Evolutionary conservation across 106 monocot genomes (phyloP).

Genomic region (Amphibolis antarctica): DNA sequence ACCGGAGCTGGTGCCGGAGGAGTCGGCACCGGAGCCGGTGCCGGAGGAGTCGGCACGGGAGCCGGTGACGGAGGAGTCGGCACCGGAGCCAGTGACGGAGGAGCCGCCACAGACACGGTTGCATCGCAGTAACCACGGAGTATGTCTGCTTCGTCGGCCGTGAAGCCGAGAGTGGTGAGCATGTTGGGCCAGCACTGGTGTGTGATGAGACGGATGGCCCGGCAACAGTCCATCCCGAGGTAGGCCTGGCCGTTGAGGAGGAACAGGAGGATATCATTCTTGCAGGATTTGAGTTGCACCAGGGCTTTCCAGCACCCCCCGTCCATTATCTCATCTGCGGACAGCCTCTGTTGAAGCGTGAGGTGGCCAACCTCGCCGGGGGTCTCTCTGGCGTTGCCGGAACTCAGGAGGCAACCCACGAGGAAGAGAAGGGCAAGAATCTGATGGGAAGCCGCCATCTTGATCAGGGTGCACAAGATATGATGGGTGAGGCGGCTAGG

Average conservation of each 20-base stretch:
- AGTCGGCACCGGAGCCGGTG: too few species aligned
- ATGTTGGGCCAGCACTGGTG: slow-evolving; percentile 57
- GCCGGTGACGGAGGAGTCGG: not conserved
- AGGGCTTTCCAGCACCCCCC: slow-evolving; percentile 43
- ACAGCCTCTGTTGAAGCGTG: not conserved
- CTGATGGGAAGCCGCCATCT: not conserved
- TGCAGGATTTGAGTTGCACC: slow-evolving; percentile 48
- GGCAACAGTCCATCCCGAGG: slow-evolving; percentile 55
- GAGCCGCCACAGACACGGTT: not conserved
- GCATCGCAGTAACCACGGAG: slow-evolving; percentile 52
- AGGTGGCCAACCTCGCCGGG: not conserved
- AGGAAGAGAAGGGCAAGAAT: not conserved
- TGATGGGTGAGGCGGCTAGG: too few species aligned
- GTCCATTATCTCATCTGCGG: slow-evolving; percentile 19
- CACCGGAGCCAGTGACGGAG: too few species aligned
- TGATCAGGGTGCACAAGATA: too few species aligned
- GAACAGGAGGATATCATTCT: slow-evolving; percentile 53
- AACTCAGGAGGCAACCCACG: not conserved
- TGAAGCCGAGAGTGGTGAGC: slow-evolving; percentile 60
- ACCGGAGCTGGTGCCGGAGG: too few species aligned
- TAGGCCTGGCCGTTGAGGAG: slow-evolving; percentile 58
- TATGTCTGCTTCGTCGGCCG: slow-evolving; percentile 47
- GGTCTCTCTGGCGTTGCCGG: not conserved
- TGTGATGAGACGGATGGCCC: slow-evolving; percentile 47
- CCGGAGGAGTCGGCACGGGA: too few species aligned